Conservation (phyloP, 2,329 filamentous ascomycete species). For the Plectosphaerella cucumerina region DNA sequence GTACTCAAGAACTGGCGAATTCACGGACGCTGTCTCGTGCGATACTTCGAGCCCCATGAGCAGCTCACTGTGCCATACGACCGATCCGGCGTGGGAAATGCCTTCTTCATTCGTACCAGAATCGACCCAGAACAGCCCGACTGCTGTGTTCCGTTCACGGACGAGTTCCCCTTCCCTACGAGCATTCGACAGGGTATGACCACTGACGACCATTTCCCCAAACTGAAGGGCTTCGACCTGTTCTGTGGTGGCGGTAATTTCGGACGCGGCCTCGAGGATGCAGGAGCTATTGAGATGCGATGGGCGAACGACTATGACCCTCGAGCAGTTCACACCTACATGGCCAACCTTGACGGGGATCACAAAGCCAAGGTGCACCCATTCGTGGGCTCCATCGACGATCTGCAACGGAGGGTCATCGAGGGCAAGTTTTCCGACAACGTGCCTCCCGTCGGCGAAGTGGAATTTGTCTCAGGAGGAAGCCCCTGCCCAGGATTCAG, state of each 20-base stretch:
- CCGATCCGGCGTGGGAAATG: conserved; percentile 59
- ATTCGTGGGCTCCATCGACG: conserved; percentile 70
- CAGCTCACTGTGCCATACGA: conserved; percentile 60
- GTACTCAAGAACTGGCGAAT: conserved; percentile 38
- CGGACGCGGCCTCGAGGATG: conserved; percentile 71
- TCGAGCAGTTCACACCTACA: conserved; percentile 66
- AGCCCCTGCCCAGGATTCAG: conserved; percentile 79
- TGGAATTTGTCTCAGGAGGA: conserved; percentile 68
- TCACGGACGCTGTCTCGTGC: conserved; percentile 53
- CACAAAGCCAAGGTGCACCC: conserved; percentile 37
- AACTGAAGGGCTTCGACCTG: conserved; percentile 61
- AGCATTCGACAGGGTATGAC: conserved; percentile 53
- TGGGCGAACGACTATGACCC: conserved; percentile 65
- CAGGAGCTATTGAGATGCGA: conserved; percentile 58
- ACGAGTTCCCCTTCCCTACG: conserved; percentile 17
- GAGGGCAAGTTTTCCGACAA: conserved; percentile 37
- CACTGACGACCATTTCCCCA: conserved; percentile 26
- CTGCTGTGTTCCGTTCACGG: neutral
- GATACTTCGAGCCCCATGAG: conserved; percentile 42
- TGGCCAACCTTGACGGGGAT: conserved; percentile 53
- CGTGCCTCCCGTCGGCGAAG: conserved; percentile 56
- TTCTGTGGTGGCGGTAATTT: conserved; percentile 79
- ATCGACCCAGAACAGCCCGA: conserved; percentile 6
- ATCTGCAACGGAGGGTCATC: conserved; percentile 55
- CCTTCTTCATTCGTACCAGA: conserved; percentile 57